phyloP scores from a whole-genome alignment of 805 yeast species.

The Nakazawaea wyomingensis region DNA sequence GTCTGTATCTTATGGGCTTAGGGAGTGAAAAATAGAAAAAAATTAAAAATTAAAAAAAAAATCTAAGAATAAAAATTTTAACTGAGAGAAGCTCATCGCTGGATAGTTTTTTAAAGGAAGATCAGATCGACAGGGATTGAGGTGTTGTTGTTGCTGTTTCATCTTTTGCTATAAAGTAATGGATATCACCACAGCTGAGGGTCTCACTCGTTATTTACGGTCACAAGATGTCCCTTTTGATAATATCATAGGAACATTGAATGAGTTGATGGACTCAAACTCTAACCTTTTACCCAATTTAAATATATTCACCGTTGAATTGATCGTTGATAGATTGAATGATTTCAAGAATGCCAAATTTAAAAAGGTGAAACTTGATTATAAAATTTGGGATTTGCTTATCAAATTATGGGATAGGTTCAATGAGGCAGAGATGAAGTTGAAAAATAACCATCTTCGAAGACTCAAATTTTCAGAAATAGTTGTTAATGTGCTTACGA shows the following conservation, averaged over 20 bases:
- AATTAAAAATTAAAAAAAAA: no score
- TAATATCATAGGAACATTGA: constrained; percentile 34
- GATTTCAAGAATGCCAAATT: constrained; percentile 32
- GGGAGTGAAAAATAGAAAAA: no score
- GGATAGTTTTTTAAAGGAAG: no score
- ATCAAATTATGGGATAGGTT: constrained; percentile 24
- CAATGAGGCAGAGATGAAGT: constrained; percentile 17
- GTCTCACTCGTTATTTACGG: constrained; percentile 52
- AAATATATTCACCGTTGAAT: constrained; percentile 49
- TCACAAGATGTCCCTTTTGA: constrained; percentile 41
- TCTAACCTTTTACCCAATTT: constrained; percentile 48
- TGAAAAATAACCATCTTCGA: constrained; percentile 37
- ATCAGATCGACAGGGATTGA: no score
- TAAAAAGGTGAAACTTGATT: constrained; percentile 36
- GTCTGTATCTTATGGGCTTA: no score
- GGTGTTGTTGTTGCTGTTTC: no score
- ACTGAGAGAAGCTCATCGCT: no score
- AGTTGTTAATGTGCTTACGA: constrained; percentile 20
- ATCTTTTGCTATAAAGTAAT: neutral
- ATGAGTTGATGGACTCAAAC: constrained; percentile 27
- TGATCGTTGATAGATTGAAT: constrained; percentile 55
- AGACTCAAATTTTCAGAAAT: constrained; percentile 37
- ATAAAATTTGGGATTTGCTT: constrained; percentile 47
- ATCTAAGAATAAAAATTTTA: no score
- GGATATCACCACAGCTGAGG: constrained; percentile 33